Percentiles rank a stretch among this genome's conserved stretches.
These are phyloP conservation scores for Cupressus sempervirens DNA, from an alignment of 75 land plant genomes.

Conservation along the genomic window DNA sequence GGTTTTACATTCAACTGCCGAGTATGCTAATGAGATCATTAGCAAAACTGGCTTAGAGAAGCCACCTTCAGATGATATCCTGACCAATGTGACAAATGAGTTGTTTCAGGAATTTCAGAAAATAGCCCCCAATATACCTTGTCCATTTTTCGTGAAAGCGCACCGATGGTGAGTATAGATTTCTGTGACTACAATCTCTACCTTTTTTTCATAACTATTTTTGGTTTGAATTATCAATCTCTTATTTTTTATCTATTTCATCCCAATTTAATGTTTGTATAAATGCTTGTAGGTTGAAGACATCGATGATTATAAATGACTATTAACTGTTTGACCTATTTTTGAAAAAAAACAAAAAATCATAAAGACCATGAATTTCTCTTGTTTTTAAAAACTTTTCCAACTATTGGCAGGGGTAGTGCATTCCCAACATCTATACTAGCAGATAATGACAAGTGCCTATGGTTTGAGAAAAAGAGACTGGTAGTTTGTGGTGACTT, in stretches of 20 bases:
- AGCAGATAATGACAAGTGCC: constrained; percentile 60
- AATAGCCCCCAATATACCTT: constrained; percentile 36
- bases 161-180: constrained; percentile 72
- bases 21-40: constrained; percentile 55
- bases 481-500: constrained; percentile 79
- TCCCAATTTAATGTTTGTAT: background rate
- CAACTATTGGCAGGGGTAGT: constrained; percentile 58
- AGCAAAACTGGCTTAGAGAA: constrained; percentile 46
- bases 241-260: background rate
- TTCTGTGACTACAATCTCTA: background rate
- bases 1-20: constrained; percentile 79
- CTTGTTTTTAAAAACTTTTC: background rate
- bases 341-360: background rate
- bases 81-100: constrained; percentile 49
- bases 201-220: background rate
- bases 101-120: constrained; percentile 49
- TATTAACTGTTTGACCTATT: background rate
- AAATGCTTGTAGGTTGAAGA: background rate
- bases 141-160: constrained; percentile 64
- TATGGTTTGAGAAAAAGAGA: constrained; percentile 32
- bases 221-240: background rate
- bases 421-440: constrained; percentile 65
- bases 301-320: background rate
- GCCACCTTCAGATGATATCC: constrained; percentile 47
- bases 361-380: background rate